Percentiles rank a stretch among this genome's conserved stretches.
Evolutionary conservation across 192 early-diverging fungal genomes (phyloP).

Genomic region (Backusella mclennaniae): DNA sequence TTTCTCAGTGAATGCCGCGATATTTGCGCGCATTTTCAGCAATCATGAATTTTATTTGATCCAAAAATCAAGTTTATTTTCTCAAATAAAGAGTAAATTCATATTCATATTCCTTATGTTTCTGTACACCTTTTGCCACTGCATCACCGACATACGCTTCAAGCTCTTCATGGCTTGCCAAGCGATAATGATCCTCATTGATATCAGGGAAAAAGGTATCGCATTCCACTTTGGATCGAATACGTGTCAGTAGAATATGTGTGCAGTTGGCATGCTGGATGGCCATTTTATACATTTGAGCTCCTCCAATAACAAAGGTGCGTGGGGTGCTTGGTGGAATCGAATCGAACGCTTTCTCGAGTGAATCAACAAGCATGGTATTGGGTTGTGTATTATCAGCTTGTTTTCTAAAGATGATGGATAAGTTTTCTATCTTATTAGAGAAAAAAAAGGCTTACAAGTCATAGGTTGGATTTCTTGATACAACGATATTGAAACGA

Average conservation of each 20-base stretch:
- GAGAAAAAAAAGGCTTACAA: conserved; percentile 12
- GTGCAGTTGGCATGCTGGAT: conserved; percentile 53
- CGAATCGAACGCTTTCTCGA: conserved; percentile 53
- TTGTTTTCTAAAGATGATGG: conserved; percentile 28
- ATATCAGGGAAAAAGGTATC: conserved; percentile 81
- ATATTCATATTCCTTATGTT: conserved; percentile 56
- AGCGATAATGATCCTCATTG: conserved; percentile 31
- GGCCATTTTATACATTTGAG: conserved; percentile 69
- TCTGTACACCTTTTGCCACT: conserved; percentile 43
- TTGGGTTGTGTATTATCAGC: background rate
- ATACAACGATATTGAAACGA: conserved; percentile 86
- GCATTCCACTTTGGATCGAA: conserved; percentile 63
- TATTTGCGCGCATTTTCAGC: too few species aligned
- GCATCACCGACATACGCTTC: conserved; percentile 39
- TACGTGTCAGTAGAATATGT: conserved; percentile 69
- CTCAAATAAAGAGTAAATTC: conserved; percentile 56
- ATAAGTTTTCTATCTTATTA: background rate
- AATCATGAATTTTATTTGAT: too few species aligned
- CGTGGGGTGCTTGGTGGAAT: conserved; percentile 43
- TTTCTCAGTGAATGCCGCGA: too few species aligned
- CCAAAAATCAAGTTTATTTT: conserved; percentile 1
- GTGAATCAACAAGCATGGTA: conserved; percentile 42
- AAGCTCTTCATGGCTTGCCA: conserved; percentile 49
- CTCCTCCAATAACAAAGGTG: conserved; percentile 85
- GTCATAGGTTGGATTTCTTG: conserved; percentile 54